These are phyloP conservation scores for Naganishia vishniacii DNA, from an alignment of 768 basidiomycete genomes.

Conservation along the genomic window DNA sequence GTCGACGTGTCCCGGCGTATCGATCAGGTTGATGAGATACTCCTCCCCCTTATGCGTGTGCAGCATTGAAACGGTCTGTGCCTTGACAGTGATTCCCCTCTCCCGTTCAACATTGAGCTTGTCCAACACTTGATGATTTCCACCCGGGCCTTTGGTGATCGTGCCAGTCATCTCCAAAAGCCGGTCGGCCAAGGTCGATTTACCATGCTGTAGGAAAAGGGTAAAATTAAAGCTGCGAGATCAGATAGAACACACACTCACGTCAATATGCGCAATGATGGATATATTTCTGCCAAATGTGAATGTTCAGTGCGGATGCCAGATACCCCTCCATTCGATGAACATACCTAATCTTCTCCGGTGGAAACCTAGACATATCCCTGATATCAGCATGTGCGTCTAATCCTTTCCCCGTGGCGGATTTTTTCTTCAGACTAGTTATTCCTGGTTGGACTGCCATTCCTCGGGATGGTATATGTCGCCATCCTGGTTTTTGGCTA, in stretches of 20 bases:
- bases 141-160: conserved; percentile 74
- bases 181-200: conserved; percentile 88
- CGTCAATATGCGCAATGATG: conserved; percentile 92
- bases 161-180: conserved; percentile 73
- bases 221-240: conserved; percentile 10
- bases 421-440: conserved; percentile 15
- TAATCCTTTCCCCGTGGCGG: conserved; percentile 5
- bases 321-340: background rate
- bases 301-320: too few relatives aligned
- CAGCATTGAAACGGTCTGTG: conserved; percentile 84
- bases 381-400: conserved; percentile 19
- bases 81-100: conserved; percentile 82
- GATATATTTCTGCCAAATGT: conserved; percentile 83
- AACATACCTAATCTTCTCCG: conserved; percentile 24
- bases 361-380: conserved; percentile 22
- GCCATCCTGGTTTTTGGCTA: background rate
- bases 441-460: conserved; percentile 8
- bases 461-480: background rate
- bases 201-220: conserved; percentile 71
- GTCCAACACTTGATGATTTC: conserved; percentile 52
- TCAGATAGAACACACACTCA: background rate
- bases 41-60: conserved; percentile 53
- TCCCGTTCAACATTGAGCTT: conserved; percentile 73
- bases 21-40: conserved; percentile 86
- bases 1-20: conserved; percentile 98